Evolutionary conservation across 108 stramenopile species (phyloP).

Genomic region (Poteriospumella lacustris): DNA sequence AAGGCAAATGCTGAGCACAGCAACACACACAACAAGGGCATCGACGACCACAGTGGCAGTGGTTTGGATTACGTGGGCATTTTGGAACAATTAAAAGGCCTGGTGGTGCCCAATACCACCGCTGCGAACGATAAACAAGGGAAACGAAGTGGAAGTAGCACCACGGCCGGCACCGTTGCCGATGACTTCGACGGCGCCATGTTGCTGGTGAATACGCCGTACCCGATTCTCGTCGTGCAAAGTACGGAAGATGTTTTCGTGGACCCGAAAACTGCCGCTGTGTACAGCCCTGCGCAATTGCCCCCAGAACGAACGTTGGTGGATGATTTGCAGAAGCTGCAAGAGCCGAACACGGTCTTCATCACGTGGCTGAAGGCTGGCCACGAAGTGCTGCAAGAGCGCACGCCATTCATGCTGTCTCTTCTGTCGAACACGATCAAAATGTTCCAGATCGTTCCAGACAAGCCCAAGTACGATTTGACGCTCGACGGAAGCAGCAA

Average conservation of each 20-base stretch:
- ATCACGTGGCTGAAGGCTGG: conserved; percentile 6
- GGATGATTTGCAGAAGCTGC: not conserved
- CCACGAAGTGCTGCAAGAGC: conserved; percentile 21
- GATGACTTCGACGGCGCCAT: conserved; percentile 5
- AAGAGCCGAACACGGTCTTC: not conserved
- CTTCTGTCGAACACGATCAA: no score
- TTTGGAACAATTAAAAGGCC: conserved; percentile 29
- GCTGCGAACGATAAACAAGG: no score
- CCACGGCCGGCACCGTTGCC: no score
- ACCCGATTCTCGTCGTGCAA: conserved; percentile 11
- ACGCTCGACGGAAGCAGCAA: no score
- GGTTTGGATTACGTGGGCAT: conserved; percentile 22
- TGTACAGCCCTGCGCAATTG: not conserved
- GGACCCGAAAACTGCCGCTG: not conserved
- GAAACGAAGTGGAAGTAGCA: no score
- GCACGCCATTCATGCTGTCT: conserved; percentile 19
- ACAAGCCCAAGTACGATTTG: no score
- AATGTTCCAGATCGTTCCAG: no score
- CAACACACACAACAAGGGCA: not conserved
- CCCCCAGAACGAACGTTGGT: not conserved
- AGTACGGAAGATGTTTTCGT: conserved; percentile 25
- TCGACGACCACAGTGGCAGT: conserved; percentile 1
- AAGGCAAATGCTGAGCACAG: not conserved
- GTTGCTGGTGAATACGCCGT: not conserved
- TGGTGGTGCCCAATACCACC: not conserved